Evolutionary conservation across 805 yeast species (phyloP), one percentile per base, ranked within the genome.

Genomic region (Sugiyamaella valdiviana): DNA sequence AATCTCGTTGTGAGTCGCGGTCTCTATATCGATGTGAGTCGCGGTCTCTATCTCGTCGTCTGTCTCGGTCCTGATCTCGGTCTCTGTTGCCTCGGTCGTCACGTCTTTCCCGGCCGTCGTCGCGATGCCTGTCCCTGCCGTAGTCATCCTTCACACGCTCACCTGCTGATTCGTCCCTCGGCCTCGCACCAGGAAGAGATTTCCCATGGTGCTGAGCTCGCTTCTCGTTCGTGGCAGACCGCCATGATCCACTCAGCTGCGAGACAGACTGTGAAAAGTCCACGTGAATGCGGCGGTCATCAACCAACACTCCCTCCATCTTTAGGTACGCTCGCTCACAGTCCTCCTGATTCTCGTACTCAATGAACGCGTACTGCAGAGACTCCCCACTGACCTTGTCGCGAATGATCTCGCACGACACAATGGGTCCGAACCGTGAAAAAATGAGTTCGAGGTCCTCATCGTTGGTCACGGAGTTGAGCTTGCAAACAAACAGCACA

Each of bases 321-420:
- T 77, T 78, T 48, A 69, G 62, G 58, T 79, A 82, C 0, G 88
- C 88, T n/a, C 57, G 53, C 52, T 83, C 87, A 44, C 85, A 82
- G 35, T 72, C 70, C 37, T 67, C 64, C 50, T 68, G 68, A 1
- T 64, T 59, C 19, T 67, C 71, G 58, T 67, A 82, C 56, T 81
- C 85, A 24, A 83, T 75, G 52, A 83, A 83, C 2, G 81, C 90
- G 57, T 82, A 83, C 45, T 78, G 74, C 36, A 79, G 57, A 1
- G 81, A 76, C 14, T 71, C 72, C 0, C 77, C 74, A 0, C 80
- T 71, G 3, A 57, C 62, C 23, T 64, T 65, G 53, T 79, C 83
- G 36, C 67, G 61, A 12, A 82, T 69, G 14, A 82, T 65, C 45
- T 80, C 80, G 50, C 80, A 74, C 1, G 77, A 70, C 1, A 56